phyloP scores from a whole-genome alignment of 768 basidiomycete species.

The Termitomyces sp. region DNA sequence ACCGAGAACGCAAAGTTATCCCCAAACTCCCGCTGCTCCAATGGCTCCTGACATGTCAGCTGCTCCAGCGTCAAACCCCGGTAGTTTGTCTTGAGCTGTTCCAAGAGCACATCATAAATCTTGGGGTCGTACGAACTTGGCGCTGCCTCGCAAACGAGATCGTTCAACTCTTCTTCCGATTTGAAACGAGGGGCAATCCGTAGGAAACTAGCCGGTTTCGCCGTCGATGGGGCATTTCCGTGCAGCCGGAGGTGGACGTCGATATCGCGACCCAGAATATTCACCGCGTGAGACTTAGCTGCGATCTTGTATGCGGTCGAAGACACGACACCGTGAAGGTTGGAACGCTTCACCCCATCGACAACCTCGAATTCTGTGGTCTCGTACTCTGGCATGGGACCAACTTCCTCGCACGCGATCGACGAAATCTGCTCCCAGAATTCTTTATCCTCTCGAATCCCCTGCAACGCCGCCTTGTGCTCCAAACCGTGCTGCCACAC shows the following conservation, averaged over 20 bases:
- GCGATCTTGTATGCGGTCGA: constrained; percentile 65
- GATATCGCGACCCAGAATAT: constrained; percentile 73
- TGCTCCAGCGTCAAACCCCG: constrained; percentile 62
- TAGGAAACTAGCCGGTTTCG: constrained; percentile 58
- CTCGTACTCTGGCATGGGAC: constrained; percentile 67
- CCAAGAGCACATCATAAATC: constrained; percentile 60
- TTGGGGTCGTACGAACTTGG: constrained; percentile 69
- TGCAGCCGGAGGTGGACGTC: constrained; percentile 50
- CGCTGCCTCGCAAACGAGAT: constrained; percentile 66
- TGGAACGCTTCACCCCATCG: constrained; percentile 50
- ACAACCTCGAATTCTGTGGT: constrained; percentile 43
- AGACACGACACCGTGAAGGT: constrained; percentile 57
- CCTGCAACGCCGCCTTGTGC: constrained; percentile 56
- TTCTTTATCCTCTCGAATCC: constrained; percentile 47
- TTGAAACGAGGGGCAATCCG: constrained; percentile 56
- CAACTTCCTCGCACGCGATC: constrained; percentile 65
- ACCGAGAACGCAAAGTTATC: constrained; percentile 75
- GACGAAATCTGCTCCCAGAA: constrained; percentile 73
- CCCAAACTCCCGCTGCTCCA: constrained; percentile 73
- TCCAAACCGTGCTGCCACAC: constrained; percentile 82
- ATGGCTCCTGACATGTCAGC: constrained; percentile 57
- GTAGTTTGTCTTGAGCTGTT: constrained; percentile 47
- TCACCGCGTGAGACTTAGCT: constrained; percentile 71
- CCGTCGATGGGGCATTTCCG: constrained; percentile 26
- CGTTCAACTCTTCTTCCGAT: constrained; percentile 59